These are phyloP conservation scores for Lagenidium sp. DNA, from an alignment of 352 stramenopile species.

Conservation along the genomic window DNA sequence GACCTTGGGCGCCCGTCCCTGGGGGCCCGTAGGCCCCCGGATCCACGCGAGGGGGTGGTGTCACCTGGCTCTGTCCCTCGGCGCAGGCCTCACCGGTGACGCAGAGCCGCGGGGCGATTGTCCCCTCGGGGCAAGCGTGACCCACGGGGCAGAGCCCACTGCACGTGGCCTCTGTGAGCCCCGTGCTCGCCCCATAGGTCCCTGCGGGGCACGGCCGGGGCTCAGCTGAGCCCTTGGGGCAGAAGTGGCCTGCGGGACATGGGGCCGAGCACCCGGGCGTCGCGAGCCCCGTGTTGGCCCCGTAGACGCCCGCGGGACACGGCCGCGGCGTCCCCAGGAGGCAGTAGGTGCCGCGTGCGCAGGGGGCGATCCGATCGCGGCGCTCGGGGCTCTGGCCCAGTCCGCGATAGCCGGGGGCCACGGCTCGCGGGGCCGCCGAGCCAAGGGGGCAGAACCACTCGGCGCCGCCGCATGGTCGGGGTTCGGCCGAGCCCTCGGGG, in stretches of 20 bases:
- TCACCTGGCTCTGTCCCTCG: too few species aligned
- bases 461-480: conserved; percentile 30
- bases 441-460: conserved; percentile 51
- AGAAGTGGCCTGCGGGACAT: conserved; percentile 62
- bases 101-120: conserved; percentile 27
- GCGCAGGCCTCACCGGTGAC: conserved; percentile 29
- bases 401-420: conserved; percentile 27
- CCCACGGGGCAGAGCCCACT: conserved; percentile 46
- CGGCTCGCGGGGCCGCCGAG: neutral
- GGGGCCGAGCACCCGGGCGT: conserved; percentile 22
- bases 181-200: conserved; percentile 38
- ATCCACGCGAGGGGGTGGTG: too few species aligned
- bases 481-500: conserved; percentile 20
- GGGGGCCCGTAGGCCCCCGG: conserved; percentile 23
- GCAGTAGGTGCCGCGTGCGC: conserved; percentile 54
- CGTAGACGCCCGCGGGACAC: conserved; percentile 53
- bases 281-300: conserved; percentile 15
- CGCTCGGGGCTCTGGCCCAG: conserved; percentile 15
- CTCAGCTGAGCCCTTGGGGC: conserved; percentile 17
- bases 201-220: conserved; percentile 37
- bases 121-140: conserved; percentile 52
- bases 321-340: conserved; percentile 15
- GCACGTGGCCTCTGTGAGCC: conserved; percentile 29
- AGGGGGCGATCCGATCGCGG: conserved; percentile 26
- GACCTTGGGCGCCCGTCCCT: neutral